phyloP scores from a whole-genome alignment of 495 filamentous ascomycete species.

The Tuber indicum region DNA sequence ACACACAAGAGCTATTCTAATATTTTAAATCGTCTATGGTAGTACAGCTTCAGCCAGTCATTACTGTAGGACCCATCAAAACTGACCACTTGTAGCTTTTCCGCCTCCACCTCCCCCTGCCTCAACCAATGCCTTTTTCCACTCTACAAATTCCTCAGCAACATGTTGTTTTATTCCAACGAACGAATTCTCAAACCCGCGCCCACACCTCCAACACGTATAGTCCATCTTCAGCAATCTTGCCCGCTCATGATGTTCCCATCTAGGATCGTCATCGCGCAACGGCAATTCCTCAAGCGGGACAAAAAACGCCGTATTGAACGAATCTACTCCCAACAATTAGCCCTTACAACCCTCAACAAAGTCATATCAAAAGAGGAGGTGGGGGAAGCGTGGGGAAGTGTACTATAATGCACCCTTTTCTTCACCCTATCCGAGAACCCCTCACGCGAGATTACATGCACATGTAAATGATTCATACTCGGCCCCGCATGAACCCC shows the following conservation, averaged over 20 bases:
- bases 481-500: slow-evolving; percentile 83
- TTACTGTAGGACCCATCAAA: not conserved
- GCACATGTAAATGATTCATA: slow-evolving; percentile 89
- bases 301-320: slow-evolving; percentile 81
- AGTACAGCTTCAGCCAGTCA: not conserved
- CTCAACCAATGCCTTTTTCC: slow-evolving; percentile 52
- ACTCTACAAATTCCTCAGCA: slow-evolving; percentile 68
- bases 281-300: slow-evolving; percentile 76
- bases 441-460: slow-evolving; percentile 72
- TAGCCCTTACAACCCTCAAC: slow-evolving; percentile 4
- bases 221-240: slow-evolving; percentile 49
- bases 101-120: not conserved
- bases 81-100: not conserved
- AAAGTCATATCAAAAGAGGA: not conserved
- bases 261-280: slow-evolving; percentile 52
- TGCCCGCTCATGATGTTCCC: slow-evolving; percentile 47
- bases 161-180: slow-evolving; percentile 71
- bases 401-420: slow-evolving; percentile 69
- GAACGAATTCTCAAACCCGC: slow-evolving; percentile 66
- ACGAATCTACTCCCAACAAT: slow-evolving; percentile 52
- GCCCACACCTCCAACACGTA: slow-evolving; percentile 79
- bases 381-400: not conserved
- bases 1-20: not conserved
- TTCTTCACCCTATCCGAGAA: slow-evolving; percentile 64
- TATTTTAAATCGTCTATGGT: not conserved